These are phyloP conservation scores for Lodderomyces elongisporus DNA, from an alignment of 1,139 yeast genomes.

Conservation along the genomic window DNA sequence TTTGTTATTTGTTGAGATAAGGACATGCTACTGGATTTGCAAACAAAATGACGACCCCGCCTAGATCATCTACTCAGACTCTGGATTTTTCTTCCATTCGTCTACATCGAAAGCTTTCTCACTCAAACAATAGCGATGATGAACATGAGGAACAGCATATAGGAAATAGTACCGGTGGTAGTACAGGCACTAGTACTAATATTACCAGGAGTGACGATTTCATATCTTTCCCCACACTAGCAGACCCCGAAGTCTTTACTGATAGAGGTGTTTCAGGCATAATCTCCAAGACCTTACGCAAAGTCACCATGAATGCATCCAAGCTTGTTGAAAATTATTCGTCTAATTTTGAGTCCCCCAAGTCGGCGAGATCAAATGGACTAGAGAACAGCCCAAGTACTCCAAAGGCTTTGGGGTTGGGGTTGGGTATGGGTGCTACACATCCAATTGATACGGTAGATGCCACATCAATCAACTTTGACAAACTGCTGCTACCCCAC, in stretches of 20 bases:
- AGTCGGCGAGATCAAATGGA: too few relatives aligned
- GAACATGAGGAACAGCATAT: slow-evolving; percentile 4
- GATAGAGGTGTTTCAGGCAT: slow-evolving; percentile 29
- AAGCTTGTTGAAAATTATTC: slow-evolving; percentile 32
- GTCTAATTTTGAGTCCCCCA: slow-evolving; percentile 1
- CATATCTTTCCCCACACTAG: slow-evolving; percentile 42
- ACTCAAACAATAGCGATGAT: slow-evolving; percentile 15
- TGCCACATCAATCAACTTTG: too few relatives aligned
- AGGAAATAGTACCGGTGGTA: too few relatives aligned
- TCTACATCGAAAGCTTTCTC: too few relatives aligned
- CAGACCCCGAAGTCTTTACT: slow-evolving; percentile 39
- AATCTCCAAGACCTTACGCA: slow-evolving; percentile 37
- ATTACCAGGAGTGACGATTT: slow-evolving; percentile 22
- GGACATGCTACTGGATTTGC: too few relatives aligned
- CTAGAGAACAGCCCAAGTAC: not conserved
- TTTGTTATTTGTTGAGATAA: too few relatives aligned
- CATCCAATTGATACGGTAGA: not conserved
- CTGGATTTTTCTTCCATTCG: too few relatives aligned
- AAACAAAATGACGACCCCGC: too few relatives aligned
- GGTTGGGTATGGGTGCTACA: too few relatives aligned
- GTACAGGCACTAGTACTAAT: not conserved
- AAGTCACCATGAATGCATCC: slow-evolving; percentile 44
- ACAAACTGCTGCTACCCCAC: too few relatives aligned
- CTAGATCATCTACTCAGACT: too few relatives aligned
- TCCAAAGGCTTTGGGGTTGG: too few relatives aligned